Conservation (phyloP, 345 rosid genomes). For the Arabis hirsuta region DNA sequence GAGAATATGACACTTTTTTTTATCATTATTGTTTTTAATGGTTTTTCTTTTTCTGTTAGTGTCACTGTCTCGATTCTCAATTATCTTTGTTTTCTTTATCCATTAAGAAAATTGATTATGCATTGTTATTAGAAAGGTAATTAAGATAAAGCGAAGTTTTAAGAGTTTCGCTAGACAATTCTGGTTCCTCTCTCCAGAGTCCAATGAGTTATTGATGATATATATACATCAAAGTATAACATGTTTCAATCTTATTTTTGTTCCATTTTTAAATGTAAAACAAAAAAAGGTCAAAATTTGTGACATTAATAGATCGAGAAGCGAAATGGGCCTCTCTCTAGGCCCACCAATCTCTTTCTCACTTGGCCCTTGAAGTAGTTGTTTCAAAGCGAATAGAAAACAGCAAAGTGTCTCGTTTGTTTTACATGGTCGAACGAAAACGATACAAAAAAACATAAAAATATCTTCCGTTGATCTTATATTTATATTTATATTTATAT, state of each 20-base stretch:
- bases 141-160: constrained; percentile 1
- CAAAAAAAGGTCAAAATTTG: not conserved
- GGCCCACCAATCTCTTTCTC: constrained; percentile 39
- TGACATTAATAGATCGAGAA: not conserved
- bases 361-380: constrained; percentile 35
- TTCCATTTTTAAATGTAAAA: not conserved
- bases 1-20: constrained; percentile 45
- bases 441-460: constrained; percentile 30
- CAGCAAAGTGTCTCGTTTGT: constrained; percentile 43
- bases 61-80: constrained; percentile 39
- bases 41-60: constrained; percentile 9
- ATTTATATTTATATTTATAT: constrained; percentile 8
- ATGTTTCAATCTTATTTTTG: constrained; percentile 9
- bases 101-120: constrained; percentile 18
- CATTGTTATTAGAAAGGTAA: not conserved
- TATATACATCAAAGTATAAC: not conserved
- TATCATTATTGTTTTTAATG: constrained; percentile 28
- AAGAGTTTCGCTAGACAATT: not conserved
- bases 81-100: constrained; percentile 37
- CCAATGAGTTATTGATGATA: not conserved
- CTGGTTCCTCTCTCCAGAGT: constrained; percentile 1
- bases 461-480: constrained; percentile 25
- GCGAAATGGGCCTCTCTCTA: constrained; percentile 35
- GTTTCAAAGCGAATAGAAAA: constrained; percentile 35
- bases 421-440: constrained; percentile 44